Percentiles rank a stretch among this genome's conserved stretches.
These are phyloP conservation scores for Dictyostelium intermedium DNA, from an alignment of 78 protist genomes.

Conservation along the genomic window DNA sequence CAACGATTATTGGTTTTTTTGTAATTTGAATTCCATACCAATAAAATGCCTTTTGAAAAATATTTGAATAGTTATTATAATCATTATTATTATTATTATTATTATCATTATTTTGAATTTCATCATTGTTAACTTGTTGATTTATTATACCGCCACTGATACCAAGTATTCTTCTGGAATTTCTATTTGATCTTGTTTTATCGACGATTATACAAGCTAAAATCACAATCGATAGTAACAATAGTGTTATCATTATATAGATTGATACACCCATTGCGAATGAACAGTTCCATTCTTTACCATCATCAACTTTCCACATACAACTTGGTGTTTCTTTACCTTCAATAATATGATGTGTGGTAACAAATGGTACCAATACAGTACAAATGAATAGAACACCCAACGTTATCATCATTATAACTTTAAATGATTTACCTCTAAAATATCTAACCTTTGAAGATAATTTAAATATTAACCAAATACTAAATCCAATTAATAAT, in stretches of 20 bases:
- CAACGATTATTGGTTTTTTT: not conserved
- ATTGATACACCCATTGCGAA: not conserved
- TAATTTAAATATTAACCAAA: not conserved
- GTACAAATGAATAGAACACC: not conserved
- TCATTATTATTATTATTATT: not conserved
- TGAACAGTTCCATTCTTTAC: not conserved
- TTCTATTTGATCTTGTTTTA: not conserved
- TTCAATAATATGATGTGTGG: not conserved
- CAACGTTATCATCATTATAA: not conserved
- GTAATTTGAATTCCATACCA: not conserved
- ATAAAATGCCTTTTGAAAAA: slow-evolving; percentile 16
- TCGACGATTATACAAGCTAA: not conserved
- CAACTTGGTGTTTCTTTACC: not conserved
- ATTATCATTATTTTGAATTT: not conserved
- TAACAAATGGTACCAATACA: slow-evolving; percentile 4
- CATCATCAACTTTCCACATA: not conserved
- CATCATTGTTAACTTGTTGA: not conserved
- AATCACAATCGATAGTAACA: not conserved
- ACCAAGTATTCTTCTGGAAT: not conserved
- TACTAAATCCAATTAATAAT: not conserved
- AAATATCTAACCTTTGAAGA: not conserved
- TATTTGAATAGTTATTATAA: not conserved
- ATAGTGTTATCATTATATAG: not conserved
- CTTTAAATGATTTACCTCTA: not conserved
- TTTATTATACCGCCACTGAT: not conserved